A percentile compares a stretch with the other conserved stretches of the same genome.
These are phyloP conservation scores for Eleusine coracana DNA, from an alignment of 176 grass and related monocot species.

Conservation along the genomic window DNA sequence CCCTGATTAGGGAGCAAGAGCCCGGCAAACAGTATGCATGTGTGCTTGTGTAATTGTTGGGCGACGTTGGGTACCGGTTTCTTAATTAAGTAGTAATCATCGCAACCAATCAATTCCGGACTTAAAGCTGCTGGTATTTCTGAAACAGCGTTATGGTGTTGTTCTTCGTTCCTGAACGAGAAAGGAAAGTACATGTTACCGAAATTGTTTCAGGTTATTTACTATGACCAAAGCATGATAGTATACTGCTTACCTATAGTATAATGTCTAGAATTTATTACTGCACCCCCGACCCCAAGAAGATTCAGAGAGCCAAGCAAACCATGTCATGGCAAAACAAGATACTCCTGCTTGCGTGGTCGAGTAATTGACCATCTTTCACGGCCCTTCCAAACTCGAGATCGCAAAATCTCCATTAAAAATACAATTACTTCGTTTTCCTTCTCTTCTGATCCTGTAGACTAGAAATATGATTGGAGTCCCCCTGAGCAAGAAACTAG, in stretches of 20 bases:
- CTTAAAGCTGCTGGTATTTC: conserved; percentile 33
- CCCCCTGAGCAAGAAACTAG: neutral
- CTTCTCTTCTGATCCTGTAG: neutral
- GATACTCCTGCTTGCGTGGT: conserved; percentile 9
- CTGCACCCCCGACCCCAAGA: neutral
- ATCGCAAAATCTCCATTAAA: conserved; percentile 17
- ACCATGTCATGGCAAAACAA: neutral
- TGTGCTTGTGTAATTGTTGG: neutral
- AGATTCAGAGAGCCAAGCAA: conserved; percentile 35
- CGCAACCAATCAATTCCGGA: neutral
- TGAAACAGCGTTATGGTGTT: neutral
- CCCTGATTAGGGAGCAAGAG: conserved; percentile 32
- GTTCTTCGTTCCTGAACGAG: neutral
- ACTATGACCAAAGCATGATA: conserved; percentile 9
- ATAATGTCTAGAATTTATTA: too few species aligned
- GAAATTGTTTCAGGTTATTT: conserved; percentile 19
- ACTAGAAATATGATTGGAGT: conserved; percentile 19
- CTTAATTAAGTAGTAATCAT: neutral
- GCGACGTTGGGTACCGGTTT: neutral
- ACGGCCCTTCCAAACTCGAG: conserved; percentile 44
- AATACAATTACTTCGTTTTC: conserved; percentile 14
- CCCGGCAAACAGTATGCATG: conserved; percentile 15
- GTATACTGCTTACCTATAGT: neutral
- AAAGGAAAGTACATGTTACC: neutral
- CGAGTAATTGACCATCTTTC: conserved; percentile 23